Evolutionary conservation across 345 rosid genomes (phyloP).

Genomic region (Laguncularia racemosa): DNA sequence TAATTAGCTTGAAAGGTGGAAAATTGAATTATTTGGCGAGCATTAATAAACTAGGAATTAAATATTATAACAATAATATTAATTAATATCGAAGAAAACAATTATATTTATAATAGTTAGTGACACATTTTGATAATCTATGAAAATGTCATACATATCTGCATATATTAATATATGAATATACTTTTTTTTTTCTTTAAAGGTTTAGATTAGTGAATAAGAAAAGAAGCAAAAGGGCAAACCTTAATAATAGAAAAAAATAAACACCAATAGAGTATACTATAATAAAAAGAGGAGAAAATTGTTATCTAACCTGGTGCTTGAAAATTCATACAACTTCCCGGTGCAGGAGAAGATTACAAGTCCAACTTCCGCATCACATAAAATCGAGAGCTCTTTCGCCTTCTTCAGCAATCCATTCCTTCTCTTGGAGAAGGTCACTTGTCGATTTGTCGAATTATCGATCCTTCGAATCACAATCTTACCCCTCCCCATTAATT

Average conservation of each 20-base stretch:
- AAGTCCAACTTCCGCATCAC: constrained; percentile 47
- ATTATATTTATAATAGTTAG: too few relatives aligned
- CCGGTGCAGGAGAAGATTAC: constrained; percentile 45
- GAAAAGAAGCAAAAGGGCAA: neutral
- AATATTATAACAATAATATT: too few relatives aligned
- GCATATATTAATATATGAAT: too few relatives aligned
- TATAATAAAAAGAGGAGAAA: neutral
- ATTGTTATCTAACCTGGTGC: constrained; percentile 29
- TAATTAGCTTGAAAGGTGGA: too few relatives aligned
- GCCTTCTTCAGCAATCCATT: constrained; percentile 46
- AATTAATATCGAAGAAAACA: too few relatives aligned
- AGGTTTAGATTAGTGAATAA: neutral
- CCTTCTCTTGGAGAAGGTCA: constrained; percentile 48
- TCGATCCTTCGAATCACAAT: constrained; percentile 47
- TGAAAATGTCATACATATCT: too few relatives aligned
- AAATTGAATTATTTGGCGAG: too few relatives aligned
- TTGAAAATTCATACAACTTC: constrained; percentile 46
- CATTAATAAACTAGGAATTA: too few relatives aligned
- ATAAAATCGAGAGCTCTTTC: constrained; percentile 41
- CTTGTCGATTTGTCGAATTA: constrained; percentile 49
- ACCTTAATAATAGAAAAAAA: neutral
- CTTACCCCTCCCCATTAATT: constrained; percentile 74
- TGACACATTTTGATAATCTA: too few relatives aligned
- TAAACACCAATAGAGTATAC: neutral
- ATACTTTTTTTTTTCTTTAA: too few relatives aligned